Percentiles rank a stretch among this genome's conserved stretches.
phyloP scores from a whole-genome alignment of 495 filamentous ascomycete genomes.

The Xylaria bambusicola region DNA sequence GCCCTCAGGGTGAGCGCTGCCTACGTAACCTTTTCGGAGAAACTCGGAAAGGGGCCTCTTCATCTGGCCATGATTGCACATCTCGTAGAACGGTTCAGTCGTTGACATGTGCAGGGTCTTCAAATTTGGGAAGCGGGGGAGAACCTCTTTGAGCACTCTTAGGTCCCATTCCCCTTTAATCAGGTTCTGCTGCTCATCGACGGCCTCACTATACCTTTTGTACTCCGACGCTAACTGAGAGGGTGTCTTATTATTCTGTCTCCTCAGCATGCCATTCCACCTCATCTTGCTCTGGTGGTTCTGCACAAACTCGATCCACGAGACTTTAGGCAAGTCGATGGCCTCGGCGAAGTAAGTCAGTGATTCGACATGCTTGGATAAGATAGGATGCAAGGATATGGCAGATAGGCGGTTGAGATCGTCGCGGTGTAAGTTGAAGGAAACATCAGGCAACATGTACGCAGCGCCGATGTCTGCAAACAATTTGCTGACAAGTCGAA shows the following conservation, averaged over 20 bases:
- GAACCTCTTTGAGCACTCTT: constrained; percentile 5
- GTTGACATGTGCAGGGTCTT: constrained; percentile 2
- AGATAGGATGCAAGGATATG: constrained; percentile 13
- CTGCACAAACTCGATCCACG: constrained; percentile 12
- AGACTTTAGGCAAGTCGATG: neutral
- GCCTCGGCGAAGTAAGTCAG: constrained; percentile 14
- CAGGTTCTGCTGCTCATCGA: neutral
- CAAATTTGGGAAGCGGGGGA: constrained; percentile 13
- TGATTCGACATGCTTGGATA: constrained; percentile 18
- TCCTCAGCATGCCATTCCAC: constrained; percentile 6
- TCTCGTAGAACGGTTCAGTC: constrained; percentile 2
- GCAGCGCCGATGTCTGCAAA: constrained; percentile 19
- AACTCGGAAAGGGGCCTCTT: neutral
- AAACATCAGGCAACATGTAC: constrained; percentile 15
- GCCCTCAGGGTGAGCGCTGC: constrained; percentile 6
- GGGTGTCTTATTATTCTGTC: neutral
- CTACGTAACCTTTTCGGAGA: neutral
- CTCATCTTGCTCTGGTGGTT: neutral
- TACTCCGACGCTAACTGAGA: constrained; percentile 5
- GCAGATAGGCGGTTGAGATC: constrained; percentile 3
- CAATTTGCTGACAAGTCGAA: constrained; percentile 22
- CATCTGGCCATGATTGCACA: neutral
- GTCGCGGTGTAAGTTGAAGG: constrained; percentile 9
- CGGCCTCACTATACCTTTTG: neutral
- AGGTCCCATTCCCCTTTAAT: neutral